Evolutionary conservation across 352 stramenopile genomes (phyloP), one percentile per base, ranked within the genome.

Genomic region (Globisporangium paddicum): DNA sequence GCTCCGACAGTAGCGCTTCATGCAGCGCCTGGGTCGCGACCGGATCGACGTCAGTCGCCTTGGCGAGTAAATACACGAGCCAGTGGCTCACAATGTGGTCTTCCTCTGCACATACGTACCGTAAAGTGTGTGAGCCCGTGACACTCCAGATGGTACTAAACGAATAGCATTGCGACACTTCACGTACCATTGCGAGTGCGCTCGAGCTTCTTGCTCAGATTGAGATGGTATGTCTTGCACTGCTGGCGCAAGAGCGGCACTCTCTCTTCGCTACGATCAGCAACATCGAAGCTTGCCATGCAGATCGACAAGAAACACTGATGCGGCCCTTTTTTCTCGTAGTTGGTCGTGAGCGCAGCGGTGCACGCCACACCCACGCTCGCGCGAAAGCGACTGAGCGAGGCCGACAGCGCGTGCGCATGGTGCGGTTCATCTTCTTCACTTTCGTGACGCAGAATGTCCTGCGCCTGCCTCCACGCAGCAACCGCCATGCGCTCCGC

Each of bases 281-380:
- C 42, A 3, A 3, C 3, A 47, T 6, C 19, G 2, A 55, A 46
- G 2, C 40, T 38, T 40, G 69, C 67, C 23, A 63, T 67, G 30
- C 79, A 89, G 5, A 90, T 62, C 14, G 79, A 88, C 50, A 90
- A 52, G 48, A 94, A 93, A 34, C 70, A 84, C 57, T 90, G 74
- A 49, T 93, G 78, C 14, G 71, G 63, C 0, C 83, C 83, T 28
- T 77, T 73, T 26, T 86, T 85, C 18, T 71, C 66, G 41, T 87
- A 82, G 30, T 73, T 85, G 2, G 79, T 88, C 44, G 77, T 76
- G 8, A 95, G 58, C 41, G 79, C 79, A 41, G 82, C 86, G 1
- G 84, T 89, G 62, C 84, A 94, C 2, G 71, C 84, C 28, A 95
- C 73, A 3, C 86, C 84, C 13, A 93, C 40, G 13, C 69, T 68